Percentiles rank a stretch among this genome's conserved stretches.
Evolutionary conservation across 257 asterid genomes (phyloP).

Genomic region (Penstemon barbatus): DNA sequence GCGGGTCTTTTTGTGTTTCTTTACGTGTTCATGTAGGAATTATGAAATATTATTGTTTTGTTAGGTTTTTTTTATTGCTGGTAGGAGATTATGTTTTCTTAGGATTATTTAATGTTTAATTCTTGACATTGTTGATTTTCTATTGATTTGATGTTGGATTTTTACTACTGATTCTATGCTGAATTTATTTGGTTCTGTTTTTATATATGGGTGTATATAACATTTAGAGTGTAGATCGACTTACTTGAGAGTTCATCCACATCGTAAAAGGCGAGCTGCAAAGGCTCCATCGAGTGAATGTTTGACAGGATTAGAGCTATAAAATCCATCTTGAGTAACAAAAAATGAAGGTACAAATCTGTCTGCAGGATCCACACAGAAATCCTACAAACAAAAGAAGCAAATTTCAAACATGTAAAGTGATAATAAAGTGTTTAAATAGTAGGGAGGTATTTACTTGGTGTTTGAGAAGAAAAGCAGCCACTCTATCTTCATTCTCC

Average conservation of each 20-base stretch:
- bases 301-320: slow-evolving; percentile 68
- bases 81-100: neutral
- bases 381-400: slow-evolving; percentile 53
- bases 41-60: neutral
- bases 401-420: neutral
- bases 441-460: slow-evolving; percentile 43
- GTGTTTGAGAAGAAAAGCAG: slow-evolving; percentile 77
- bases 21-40: slow-evolving; percentile 38
- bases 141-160: slow-evolving; percentile 8
- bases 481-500: slow-evolving; percentile 89
- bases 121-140: slow-evolving; percentile 2
- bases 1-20: slow-evolving; percentile 32
- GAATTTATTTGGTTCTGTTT: neutral
- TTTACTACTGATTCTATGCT: neutral
- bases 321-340: slow-evolving; percentile 60
- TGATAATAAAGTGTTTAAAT: neutral
- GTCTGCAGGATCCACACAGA: slow-evolving; percentile 57
- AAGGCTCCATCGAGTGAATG: slow-evolving; percentile 92
- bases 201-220: neutral
- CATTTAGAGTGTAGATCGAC: neutral
- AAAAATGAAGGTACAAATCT: slow-evolving; percentile 56
- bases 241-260: slow-evolving; percentile 28
- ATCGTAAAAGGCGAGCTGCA: slow-evolving; percentile 85
- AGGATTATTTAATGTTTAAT: neutral
- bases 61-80: slow-evolving; percentile 1